These are phyloP conservation scores for Yamagishiella unicocca DNA, from an alignment of 139 green algal species.

Conservation along the genomic window DNA sequence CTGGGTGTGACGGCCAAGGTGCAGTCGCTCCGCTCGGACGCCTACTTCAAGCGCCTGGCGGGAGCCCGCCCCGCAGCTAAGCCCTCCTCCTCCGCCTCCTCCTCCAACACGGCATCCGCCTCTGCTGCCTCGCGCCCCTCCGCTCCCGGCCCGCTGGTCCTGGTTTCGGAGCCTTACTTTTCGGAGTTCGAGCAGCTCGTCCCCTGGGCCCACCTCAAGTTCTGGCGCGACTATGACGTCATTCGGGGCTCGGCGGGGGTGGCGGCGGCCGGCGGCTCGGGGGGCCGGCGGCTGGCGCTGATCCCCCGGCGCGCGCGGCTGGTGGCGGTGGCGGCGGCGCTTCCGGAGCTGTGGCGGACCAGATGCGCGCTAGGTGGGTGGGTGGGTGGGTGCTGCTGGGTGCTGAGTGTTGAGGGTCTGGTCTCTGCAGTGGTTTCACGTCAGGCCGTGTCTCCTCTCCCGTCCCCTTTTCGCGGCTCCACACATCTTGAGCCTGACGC, in stretches of 20 bases:
- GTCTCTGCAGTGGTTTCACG: too few relatives aligned
- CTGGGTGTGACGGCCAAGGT: slow-evolving; percentile 7
- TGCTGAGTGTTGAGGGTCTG: too few relatives aligned
- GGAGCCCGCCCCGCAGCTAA: neutral
- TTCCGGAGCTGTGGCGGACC: slow-evolving; percentile 57
- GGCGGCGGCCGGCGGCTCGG: too few relatives aligned
- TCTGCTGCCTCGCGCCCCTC: neutral
- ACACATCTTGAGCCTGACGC: too few relatives aligned
- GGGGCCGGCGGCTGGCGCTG: slow-evolving; percentile 9
- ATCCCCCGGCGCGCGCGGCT: slow-evolving; percentile 34
- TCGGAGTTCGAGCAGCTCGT: slow-evolving; percentile 48
- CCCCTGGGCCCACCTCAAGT: slow-evolving; percentile 51
- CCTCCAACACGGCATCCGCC: neutral
- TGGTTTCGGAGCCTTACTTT: slow-evolving; percentile 51
- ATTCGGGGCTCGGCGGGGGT: neutral
- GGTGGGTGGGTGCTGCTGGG: too few relatives aligned
- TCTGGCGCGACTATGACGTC: slow-evolving; percentile 46
- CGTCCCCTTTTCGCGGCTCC: too few relatives aligned
- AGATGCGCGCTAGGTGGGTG: slow-evolving; percentile 32
- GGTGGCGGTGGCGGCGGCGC: slow-evolving; percentile 49
- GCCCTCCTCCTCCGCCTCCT: neutral
- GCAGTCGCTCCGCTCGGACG: neutral
- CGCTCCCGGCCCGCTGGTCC: slow-evolving; percentile 37
- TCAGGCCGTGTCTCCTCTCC: too few relatives aligned
- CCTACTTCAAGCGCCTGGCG: slow-evolving; percentile 39